Evolutionary conservation across 2,329 filamentous ascomycete genomes (phyloP).

Genomic region (Neofusicoccum umdonicola): DNA sequence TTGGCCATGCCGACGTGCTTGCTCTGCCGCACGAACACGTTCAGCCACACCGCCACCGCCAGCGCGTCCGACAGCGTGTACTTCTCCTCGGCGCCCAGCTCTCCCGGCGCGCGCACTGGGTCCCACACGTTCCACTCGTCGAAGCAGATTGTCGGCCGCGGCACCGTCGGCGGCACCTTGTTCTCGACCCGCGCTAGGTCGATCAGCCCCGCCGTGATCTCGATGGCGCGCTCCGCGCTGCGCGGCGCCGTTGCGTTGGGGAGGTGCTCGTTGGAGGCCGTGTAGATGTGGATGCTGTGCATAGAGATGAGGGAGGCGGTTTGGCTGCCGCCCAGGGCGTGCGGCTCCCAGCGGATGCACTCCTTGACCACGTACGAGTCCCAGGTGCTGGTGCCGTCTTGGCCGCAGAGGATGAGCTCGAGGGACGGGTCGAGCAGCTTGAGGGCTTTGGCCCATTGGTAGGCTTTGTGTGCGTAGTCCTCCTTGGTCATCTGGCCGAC

Average conservation of each 20-base stretch:
- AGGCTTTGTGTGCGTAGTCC: constrained; percentile 66
- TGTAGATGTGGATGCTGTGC: constrained; percentile 81
- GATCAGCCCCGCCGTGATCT: constrained; percentile 66
- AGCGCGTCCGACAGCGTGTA: constrained; percentile 75
- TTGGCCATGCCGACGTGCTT: constrained; percentile 73
- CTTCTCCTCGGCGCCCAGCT: constrained; percentile 68
- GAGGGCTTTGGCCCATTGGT: constrained; percentile 70
- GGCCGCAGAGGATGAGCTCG: constrained; percentile 70
- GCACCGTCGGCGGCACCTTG: constrained; percentile 57
- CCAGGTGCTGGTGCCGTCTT: constrained; percentile 68
- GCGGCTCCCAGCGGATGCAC: constrained; percentile 56
- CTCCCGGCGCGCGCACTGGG: constrained; percentile 66
- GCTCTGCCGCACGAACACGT: constrained; percentile 72
- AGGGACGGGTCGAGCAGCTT: constrained; percentile 70
- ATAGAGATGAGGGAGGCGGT: constrained; percentile 64
- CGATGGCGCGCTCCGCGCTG: constrained; percentile 70
- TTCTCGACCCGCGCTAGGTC: constrained; percentile 73
- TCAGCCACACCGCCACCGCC: constrained; percentile 72
- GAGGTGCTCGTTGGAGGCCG: constrained; percentile 51
- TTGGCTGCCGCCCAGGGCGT: constrained; percentile 47
- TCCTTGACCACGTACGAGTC: constrained; percentile 71
- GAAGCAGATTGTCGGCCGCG: constrained; percentile 70
- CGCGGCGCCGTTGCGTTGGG: constrained; percentile 55
- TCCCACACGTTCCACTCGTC: constrained; percentile 89
- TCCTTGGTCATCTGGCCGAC: constrained; percentile 68